Percentiles rank a stretch among this genome's conserved stretches.
Evolutionary conservation across 257 asterid genomes (phyloP).

Genomic region (Salvia rosmarinus): DNA sequence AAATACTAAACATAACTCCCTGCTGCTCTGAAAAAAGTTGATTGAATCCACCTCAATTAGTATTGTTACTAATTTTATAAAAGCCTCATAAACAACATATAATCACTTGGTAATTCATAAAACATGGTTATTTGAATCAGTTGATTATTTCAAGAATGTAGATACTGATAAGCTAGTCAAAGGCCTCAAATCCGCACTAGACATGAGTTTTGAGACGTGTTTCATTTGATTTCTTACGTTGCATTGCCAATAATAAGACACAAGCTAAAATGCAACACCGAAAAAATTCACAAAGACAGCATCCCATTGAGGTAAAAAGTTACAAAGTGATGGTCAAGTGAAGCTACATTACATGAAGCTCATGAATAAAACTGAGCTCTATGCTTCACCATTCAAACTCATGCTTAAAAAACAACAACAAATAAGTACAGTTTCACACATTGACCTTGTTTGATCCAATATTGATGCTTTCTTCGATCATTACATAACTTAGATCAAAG

Average conservation of each 20-base stretch:
- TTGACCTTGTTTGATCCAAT: not conserved
- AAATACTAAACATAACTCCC: not conserved
- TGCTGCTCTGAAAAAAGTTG: not conserved
- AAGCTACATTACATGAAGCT: not conserved
- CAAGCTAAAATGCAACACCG: not conserved
- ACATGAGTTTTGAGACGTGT: not conserved
- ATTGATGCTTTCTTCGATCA: not conserved
- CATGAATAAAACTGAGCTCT: not conserved
- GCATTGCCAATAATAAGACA: not conserved
- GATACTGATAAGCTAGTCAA: not conserved
- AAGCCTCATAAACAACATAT: not conserved
- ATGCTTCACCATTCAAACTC: not conserved
- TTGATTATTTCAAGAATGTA: not conserved
- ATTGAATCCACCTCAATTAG: too few species aligned
- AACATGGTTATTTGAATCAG: not conserved
- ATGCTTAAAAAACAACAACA: too few species aligned
- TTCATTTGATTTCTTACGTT: not conserved
- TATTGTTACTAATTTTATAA: too few species aligned
- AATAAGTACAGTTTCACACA: not conserved
- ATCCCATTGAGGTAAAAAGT: not conserved
- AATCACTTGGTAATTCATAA: not conserved
- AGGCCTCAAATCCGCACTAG: slow-evolving; percentile 1
- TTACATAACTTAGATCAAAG: slow-evolving; percentile 21
- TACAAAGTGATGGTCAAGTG: not conserved
- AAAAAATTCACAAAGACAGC: not conserved